Evolutionary conservation across 208 protist species (phyloP), one percentile per base, ranked within the genome.

Genomic region (Trypanosoma mega): DNA sequence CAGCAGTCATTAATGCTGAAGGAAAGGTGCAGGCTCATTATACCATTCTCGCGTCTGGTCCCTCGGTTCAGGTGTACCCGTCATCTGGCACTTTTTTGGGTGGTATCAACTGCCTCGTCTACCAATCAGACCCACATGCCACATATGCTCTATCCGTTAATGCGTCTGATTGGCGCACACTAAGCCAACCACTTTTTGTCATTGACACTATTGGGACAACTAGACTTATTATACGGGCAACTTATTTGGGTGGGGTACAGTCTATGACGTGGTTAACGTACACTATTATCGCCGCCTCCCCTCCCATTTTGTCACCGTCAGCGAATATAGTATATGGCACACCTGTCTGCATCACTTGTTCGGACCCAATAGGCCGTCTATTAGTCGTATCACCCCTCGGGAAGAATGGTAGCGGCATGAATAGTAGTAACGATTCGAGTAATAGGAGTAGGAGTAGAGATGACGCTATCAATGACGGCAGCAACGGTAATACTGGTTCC

Each of bases 91-190:
- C 67, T 43, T 88, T 78, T 44, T 55, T 92, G 20, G 85, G 80
- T 8, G 81, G 80, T 27, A 64, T 85, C 24, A 39, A 39, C 14
- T 69, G 82, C 14, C 54, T 92, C 37, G 69, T 92, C 27, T 60
- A 39, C 14, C 59, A 72, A 23, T 45, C 57, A 20, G 52, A 39
- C 9, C 20, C 49, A 12, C 5, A 50, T 12, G 71, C 68, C 20
- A 76, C 29, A 24, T 78, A 78, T 57, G 82, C 68, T 62, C 54
- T 71, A 26, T 80, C 70, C 30, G 61, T 86, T 20, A 87, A 88
- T 53, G 63, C 54, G 16, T 64, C 58, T 2, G 37, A 27, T 0
- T 72, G 24, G 59, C 33, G 64, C 39, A 7, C 49, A 14, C 45
- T 80, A 18, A 21, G 7, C 14, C n/a, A 62, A 30, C 30, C 68